Conservation (phyloP, 306 rosid species). For the Begonia peltatifolia region DNA sequence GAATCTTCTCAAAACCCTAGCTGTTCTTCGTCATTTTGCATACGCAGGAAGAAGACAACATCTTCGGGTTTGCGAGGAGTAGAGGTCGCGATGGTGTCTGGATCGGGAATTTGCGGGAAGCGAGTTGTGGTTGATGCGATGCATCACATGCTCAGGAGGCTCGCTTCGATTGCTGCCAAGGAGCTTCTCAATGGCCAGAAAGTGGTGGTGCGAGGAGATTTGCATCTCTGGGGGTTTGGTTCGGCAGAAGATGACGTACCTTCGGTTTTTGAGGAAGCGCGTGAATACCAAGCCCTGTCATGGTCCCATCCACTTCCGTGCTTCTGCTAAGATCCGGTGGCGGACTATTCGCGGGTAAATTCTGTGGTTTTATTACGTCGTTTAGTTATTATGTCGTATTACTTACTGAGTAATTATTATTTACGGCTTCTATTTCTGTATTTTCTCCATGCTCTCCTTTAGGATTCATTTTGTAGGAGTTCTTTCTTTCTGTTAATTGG, state of each 20-base stretch:
- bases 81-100: slow-evolving; percentile 29
- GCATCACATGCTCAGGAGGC: slow-evolving; percentile 53
- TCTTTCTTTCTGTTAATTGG: too few relatives aligned
- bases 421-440: too few relatives aligned
- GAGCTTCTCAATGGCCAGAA: slow-evolving; percentile 56
- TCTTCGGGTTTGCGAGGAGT: too few relatives aligned
- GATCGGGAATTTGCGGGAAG: slow-evolving; percentile 44
- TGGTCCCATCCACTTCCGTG: slow-evolving; percentile 58
- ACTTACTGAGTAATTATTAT: too few relatives aligned
- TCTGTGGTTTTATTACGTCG: too few relatives aligned
- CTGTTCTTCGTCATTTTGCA: too few relatives aligned
- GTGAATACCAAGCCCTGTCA: slow-evolving; percentile 66
- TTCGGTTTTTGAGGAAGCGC: slow-evolving; percentile 51
- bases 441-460: too few relatives aligned
- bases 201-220: slow-evolving; percentile 52
- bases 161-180: slow-evolving; percentile 40
- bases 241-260: slow-evolving; percentile 54
- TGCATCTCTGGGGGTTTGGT: slow-evolving; percentile 47
- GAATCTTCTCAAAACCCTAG: too few relatives aligned
- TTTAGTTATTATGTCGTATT: too few relatives aligned
- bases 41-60: too few relatives aligned
- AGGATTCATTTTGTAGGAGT: too few relatives aligned
- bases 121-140: slow-evolving; percentile 55
- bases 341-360: slow-evolving; percentile 51
- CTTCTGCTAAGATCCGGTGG: slow-evolving; percentile 57